These are phyloP conservation scores for Aspergillus biplanus DNA, from an alignment of 495 filamentous ascomycete genomes.

Conservation along the genomic window DNA sequence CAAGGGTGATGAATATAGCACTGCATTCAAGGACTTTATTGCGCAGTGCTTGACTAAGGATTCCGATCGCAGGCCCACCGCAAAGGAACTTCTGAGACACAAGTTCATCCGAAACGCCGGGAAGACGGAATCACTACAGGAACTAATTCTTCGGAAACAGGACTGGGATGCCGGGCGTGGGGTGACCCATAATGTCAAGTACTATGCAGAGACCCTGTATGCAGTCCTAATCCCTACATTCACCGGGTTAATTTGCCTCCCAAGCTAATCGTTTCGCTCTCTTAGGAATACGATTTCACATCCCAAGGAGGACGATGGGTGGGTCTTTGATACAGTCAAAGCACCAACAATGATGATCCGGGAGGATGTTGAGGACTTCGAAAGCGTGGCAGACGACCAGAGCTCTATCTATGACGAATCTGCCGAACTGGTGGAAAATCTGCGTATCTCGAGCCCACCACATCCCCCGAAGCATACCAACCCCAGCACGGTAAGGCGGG, in stretches of 20 bases:
- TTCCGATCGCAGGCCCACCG: slow-evolving; percentile 78
- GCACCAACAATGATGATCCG: slow-evolving; percentile 54
- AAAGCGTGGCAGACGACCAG: slow-evolving; percentile 34
- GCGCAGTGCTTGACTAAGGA: slow-evolving; percentile 88
- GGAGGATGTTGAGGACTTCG: slow-evolving; percentile 41
- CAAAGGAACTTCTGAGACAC: slow-evolving; percentile 88
- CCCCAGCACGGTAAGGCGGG: slow-evolving; percentile 56
- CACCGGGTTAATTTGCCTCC: neutral
- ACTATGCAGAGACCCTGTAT: slow-evolving; percentile 87
- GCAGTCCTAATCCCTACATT: slow-evolving; percentile 28
- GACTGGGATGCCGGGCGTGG: slow-evolving; percentile 71
- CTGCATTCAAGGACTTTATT: slow-evolving; percentile 92
- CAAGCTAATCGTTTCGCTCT: slow-evolving; percentile 23
- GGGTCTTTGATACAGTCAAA: slow-evolving; percentile 98
- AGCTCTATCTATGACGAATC: slow-evolving; percentile 36
- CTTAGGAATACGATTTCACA: slow-evolving; percentile 61
- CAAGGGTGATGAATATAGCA: slow-evolving; percentile 82
- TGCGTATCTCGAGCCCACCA: slow-evolving; percentile 44
- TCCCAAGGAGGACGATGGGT: slow-evolving; percentile 75
- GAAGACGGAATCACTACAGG: slow-evolving; percentile 80
- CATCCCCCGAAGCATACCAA: slow-evolving; percentile 42
- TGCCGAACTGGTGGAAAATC: slow-evolving; percentile 43
- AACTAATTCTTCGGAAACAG: slow-evolving; percentile 84
- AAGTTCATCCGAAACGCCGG: slow-evolving; percentile 85
- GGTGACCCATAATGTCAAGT: slow-evolving; percentile 65